phyloP scores from a whole-genome alignment of 345 rosid genomes.

The Pseudoturritis turrita region DNA sequence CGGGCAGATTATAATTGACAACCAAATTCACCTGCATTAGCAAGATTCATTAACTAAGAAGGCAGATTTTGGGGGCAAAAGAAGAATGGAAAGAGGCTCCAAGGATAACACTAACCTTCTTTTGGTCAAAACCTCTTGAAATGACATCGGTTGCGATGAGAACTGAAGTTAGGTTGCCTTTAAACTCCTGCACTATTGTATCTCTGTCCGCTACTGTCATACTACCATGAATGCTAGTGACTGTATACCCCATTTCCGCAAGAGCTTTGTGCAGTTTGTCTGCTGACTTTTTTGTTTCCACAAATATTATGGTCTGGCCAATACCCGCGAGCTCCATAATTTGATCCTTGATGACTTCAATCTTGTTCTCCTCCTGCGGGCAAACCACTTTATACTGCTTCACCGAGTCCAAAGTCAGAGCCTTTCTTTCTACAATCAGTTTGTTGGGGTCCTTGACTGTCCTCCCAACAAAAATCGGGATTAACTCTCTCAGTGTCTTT shows the following conservation, averaged over 20 bases:
- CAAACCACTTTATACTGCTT: conserved; percentile 90
- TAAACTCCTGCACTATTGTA: conserved; percentile 82
- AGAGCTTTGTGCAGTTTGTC: conserved; percentile 57
- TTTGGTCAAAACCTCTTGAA: conserved; percentile 94
- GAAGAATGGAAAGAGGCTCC: not conserved
- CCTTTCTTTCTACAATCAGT: conserved; percentile 89
- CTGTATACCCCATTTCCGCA: conserved; percentile 67
- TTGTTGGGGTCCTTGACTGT: conserved; percentile 67
- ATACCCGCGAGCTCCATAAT: conserved; percentile 82
- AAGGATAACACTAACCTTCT: conserved; percentile 47
- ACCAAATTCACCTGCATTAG: conserved; percentile 76
- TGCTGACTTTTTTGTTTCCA: conserved; percentile 60
- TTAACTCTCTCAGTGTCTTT: conserved; percentile 61
- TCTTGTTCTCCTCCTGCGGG: conserved; percentile 73
- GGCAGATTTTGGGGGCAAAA: not conserved
- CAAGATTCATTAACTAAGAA: not conserved
- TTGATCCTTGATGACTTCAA: conserved; percentile 66
- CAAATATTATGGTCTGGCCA: conserved; percentile 88
- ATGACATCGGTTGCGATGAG: conserved; percentile 89
- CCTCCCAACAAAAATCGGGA: conserved; percentile 52
- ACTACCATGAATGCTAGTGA: conserved; percentile 79
- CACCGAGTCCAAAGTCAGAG: conserved; percentile 70
- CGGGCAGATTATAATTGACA: conserved; percentile 75
- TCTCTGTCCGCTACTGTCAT: conserved; percentile 61
- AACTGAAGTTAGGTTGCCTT: conserved; percentile 77